Percentiles rank a stretch among this genome's conserved stretches.
phyloP scores from a whole-genome alignment of 495 filamentous ascomycete genomes.

The Cetradonia linearis region DNA sequence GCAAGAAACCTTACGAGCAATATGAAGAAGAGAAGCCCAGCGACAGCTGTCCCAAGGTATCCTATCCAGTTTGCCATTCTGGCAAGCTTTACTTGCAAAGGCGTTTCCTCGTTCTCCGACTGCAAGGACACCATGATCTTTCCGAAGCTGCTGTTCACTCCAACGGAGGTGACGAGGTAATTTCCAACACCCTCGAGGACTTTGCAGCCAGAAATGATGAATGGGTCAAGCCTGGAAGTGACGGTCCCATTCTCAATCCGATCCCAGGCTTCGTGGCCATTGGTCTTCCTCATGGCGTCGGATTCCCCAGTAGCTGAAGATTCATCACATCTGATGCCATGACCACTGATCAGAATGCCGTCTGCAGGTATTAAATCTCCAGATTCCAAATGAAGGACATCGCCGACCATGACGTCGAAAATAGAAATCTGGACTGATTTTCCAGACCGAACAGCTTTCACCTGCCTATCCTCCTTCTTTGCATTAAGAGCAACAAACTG shows the following conservation, averaged over 20 bases:
- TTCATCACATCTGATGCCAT: slow-evolving; percentile 58
- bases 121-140: slow-evolving; percentile 55
- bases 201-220: slow-evolving; percentile 53
- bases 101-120: slow-evolving; percentile 51
- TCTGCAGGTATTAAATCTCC: slow-evolving; percentile 60
- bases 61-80: slow-evolving; percentile 56
- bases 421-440: slow-evolving; percentile 61
- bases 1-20: slow-evolving; percentile 52
- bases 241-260: slow-evolving; percentile 45
- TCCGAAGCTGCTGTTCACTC: slow-evolving; percentile 53
- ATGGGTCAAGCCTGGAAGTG: slow-evolving; percentile 52
- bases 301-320: slow-evolving; percentile 62
- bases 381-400: slow-evolving; percentile 62
- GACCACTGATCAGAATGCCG: slow-evolving; percentile 51
- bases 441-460: slow-evolving; percentile 69
- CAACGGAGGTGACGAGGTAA: slow-evolving; percentile 54
- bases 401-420: slow-evolving; percentile 61
- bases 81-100: slow-evolving; percentile 54
- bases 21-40: slow-evolving; percentile 53
- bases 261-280: slow-evolving; percentile 47
- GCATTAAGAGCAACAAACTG: slow-evolving; percentile 73
- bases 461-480: slow-evolving; percentile 66
- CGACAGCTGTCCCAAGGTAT: slow-evolving; percentile 43
- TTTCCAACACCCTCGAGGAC: slow-evolving; percentile 57
- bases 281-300: slow-evolving; percentile 54